These are phyloP conservation scores for Terana coerulea DNA, from an alignment of 768 basidiomycete species.

Conservation along the genomic window DNA sequence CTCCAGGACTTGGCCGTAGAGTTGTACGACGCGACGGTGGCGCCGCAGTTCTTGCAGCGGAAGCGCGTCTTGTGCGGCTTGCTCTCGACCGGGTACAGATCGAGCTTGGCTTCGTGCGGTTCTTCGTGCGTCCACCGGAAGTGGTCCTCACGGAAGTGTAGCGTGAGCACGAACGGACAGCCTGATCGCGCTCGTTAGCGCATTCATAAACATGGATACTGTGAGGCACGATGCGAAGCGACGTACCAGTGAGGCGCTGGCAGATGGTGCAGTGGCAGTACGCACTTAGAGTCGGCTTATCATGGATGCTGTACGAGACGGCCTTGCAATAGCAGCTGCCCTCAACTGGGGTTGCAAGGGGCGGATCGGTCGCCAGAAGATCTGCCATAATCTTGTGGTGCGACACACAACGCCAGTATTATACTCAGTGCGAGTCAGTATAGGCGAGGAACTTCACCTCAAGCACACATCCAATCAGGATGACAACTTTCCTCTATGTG, in stretches of 20 bases:
- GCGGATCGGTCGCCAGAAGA: no score
- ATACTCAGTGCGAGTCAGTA: not conserved
- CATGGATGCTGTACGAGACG: slow-evolving; percentile 43
- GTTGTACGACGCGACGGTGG: slow-evolving; percentile 50
- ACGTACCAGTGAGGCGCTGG: slow-evolving; percentile 52
- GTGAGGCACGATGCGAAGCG: not conserved
- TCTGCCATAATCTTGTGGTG: not conserved
- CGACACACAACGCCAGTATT: not conserved
- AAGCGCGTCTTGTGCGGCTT: slow-evolving; percentile 61
- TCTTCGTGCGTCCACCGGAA: slow-evolving; percentile 53
- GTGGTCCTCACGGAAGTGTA: slow-evolving; percentile 47
- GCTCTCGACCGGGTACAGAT: slow-evolving; percentile 42
- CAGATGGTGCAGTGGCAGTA: slow-evolving; percentile 74
- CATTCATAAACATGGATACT: not conserved
- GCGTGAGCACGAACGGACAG: slow-evolving; percentile 58
- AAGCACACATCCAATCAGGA: not conserved
- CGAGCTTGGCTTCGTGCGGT: slow-evolving; percentile 33
- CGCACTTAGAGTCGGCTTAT: slow-evolving; percentile 49
- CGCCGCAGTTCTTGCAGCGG: slow-evolving; percentile 62
- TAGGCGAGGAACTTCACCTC: not conserved
- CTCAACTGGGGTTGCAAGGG: slow-evolving; percentile 8
- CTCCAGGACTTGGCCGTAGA: slow-evolving; percentile 44
- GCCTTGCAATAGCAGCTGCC: slow-evolving; percentile 62
- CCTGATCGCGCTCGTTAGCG: slow-evolving; percentile 29
- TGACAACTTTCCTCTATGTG: not conserved